Conservation (phyloP, 345 rosid genomes). For the Gossypium turneri region DNA sequence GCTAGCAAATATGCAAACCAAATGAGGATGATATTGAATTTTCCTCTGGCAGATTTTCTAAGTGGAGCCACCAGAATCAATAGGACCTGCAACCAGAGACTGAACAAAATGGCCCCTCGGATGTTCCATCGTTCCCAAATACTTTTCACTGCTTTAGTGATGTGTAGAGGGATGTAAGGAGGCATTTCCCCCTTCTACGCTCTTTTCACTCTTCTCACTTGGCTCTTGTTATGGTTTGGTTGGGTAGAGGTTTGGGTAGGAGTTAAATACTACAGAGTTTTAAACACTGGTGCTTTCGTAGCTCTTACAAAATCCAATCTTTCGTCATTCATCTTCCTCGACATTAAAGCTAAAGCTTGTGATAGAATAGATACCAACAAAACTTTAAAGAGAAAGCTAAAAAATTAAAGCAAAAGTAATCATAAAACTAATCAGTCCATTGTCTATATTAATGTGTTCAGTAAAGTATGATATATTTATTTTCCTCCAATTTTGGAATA, state of each 20-base stretch:
- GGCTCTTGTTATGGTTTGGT: neutral
- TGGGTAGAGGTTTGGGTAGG: neutral
- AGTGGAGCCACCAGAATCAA: conserved; percentile 14
- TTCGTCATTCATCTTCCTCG: neutral
- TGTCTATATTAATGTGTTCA: no score
- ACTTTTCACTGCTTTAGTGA: accelerated
- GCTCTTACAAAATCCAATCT: neutral
- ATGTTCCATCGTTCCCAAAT: conserved; percentile 19
- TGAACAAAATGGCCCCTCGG: conserved; percentile 18
- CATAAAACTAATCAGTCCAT: no score
- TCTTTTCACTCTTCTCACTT: neutral
- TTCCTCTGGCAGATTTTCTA: conserved; percentile 8
- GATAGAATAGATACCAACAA: neutral
- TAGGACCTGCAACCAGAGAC: conserved; percentile 22
- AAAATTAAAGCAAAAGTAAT: no score
- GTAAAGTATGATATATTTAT: no score
- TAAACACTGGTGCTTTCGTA: neutral
- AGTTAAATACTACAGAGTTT: neutral
- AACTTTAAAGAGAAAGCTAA: no score
- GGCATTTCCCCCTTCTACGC: neutral
- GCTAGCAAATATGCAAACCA: conserved; percentile 29
- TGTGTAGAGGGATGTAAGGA: neutral
- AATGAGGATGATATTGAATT: neutral
- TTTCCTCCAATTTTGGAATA: no score
- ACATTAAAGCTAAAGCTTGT: neutral